Conservation (phyloP, 306 rosid genomes). For the Vigna hirtella region DNA sequence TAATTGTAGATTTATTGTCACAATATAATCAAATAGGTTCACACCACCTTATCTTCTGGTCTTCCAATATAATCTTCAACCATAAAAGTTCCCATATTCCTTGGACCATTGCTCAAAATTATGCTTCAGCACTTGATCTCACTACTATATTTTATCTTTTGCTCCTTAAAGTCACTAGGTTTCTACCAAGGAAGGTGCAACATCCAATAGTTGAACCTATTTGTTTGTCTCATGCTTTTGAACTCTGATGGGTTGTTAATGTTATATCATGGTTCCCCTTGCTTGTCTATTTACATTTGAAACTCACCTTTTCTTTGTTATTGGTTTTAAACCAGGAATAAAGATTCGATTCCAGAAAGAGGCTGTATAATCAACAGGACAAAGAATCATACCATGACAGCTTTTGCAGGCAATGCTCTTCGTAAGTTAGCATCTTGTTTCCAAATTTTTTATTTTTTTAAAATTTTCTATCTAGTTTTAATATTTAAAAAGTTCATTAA, state of each 20-base stretch:
- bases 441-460: no score
- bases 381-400: slow-evolving; percentile 24
- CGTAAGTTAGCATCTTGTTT: slow-evolving; percentile 36
- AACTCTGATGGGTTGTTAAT: background rate
- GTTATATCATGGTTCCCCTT: slow-evolving; percentile 8
- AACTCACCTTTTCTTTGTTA: slow-evolving; percentile 5
- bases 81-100: no score
- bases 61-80: no score
- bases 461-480: slow-evolving; percentile 15
- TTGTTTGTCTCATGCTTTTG: background rate
- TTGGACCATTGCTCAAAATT: no score
- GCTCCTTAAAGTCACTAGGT: no score
- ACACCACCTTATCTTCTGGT: no score
- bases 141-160: no score
- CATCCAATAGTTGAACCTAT: background rate
- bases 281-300: background rate
- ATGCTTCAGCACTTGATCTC: no score
- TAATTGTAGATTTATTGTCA: no score
- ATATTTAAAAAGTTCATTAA: background rate
- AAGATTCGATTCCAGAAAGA: slow-evolving; percentile 36
- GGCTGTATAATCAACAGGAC: background rate
- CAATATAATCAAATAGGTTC: no score
- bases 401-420: slow-evolving; percentile 35
- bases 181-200: no score
- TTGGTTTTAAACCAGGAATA: slow-evolving; percentile 43